Conservation (phyloP, 495 filamentous ascomycete species). For the Lepraria neglecta region DNA sequence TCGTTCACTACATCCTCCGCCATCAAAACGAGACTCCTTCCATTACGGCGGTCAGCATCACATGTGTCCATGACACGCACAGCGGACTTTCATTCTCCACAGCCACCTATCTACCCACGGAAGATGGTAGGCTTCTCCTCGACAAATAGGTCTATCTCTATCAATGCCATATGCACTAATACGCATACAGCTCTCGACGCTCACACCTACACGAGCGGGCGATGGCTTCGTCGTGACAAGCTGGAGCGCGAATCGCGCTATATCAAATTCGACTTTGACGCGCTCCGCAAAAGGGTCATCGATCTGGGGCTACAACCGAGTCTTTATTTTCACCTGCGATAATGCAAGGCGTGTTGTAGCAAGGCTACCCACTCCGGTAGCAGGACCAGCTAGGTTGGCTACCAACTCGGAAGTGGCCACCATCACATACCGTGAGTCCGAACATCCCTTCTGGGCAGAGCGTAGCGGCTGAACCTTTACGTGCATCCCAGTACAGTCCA, state of each 20-base stretch:
- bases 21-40: too few species aligned
- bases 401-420: conserved; percentile 44
- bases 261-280: conserved; percentile 38
- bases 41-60: neutral
- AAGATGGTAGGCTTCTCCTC: neutral
- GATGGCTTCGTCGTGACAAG: conserved; percentile 41
- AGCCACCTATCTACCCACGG: neutral
- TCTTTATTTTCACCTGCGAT: conserved; percentile 39
- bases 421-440: conserved; percentile 38
- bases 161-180: neutral
- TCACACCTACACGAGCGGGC: conserved; percentile 37
- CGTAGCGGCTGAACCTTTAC: conserved; percentile 18
- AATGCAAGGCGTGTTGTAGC: conserved; percentile 36
- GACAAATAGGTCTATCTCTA: neutral
- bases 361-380: conserved; percentile 34
- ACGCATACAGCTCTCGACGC: conserved; percentile 30
- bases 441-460: neutral
- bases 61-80: neutral
- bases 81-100: neutral
- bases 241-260: conserved; percentile 36
- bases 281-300: conserved; percentile 31
- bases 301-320: conserved; percentile 36
- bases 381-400: conserved; percentile 29
- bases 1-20: too few species aligned
- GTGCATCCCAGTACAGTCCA: conserved; percentile 34